Percentiles rank a stretch among this genome's conserved stretches.
Conservation (phyloP, 805 yeast species). For the Sugiyamaella lignohabitans region DNA sequence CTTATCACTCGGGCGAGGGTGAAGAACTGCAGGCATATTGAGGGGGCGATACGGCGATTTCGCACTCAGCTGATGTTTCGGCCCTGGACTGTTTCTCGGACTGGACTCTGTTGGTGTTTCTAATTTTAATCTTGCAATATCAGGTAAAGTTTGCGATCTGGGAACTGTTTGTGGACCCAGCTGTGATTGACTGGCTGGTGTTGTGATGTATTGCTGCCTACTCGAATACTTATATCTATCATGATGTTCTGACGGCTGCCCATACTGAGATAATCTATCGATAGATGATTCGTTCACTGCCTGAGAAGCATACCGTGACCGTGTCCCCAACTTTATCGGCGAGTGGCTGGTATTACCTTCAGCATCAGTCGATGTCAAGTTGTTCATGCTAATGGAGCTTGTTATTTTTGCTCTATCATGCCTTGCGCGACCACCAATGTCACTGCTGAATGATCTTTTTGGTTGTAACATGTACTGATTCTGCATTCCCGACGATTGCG, state of each 20-base stretch:
- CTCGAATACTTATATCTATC: too few relatives aligned
- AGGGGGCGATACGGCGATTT: slow-evolving; percentile 18
- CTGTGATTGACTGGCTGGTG: too few relatives aligned
- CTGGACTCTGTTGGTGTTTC: background rate
- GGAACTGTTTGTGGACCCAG: slow-evolving; percentile 2
- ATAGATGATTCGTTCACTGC: too few relatives aligned
- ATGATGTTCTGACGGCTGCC: too few relatives aligned
- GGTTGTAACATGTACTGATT: too few relatives aligned
- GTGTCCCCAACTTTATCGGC: too few relatives aligned
- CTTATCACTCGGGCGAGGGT: slow-evolving; percentile 9
- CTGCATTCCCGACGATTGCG: too few relatives aligned
- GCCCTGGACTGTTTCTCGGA: background rate
- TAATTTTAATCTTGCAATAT: slow-evolving; percentile 1
- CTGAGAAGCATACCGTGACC: too few relatives aligned
- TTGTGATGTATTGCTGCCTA: too few relatives aligned
- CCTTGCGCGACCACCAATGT: background rate
- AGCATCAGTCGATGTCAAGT: too few relatives aligned
- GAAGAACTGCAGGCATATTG: slow-evolving; percentile 15
- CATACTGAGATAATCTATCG: too few relatives aligned
- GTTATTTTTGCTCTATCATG: background rate
- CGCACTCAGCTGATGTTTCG: background rate
- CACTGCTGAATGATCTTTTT: background rate
- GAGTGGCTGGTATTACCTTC: too few relatives aligned
- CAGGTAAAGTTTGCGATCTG: slow-evolving; percentile 14
- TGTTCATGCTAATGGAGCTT: background rate